Evolutionary conservation across 371 early-diverging fungal species (phyloP).

Genomic region (Mucor circinelloides): DNA sequence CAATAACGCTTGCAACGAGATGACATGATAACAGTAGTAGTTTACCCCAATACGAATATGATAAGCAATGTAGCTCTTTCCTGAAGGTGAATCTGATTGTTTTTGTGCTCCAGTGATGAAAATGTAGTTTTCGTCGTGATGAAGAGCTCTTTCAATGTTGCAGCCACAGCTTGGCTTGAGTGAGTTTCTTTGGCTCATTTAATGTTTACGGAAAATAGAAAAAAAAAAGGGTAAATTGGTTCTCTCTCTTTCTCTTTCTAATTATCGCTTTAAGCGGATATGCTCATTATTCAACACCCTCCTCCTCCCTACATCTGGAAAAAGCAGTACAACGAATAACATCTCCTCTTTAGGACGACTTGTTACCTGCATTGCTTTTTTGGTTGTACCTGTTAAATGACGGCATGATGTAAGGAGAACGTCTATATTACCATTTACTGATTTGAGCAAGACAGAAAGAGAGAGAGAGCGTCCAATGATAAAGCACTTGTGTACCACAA

Average conservation of each 20-base stretch:
- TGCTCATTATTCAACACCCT: neutral
- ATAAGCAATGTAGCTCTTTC: slow-evolving; percentile 57
- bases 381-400: neutral
- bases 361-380: neutral
- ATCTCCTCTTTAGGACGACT: neutral
- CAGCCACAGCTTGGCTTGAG: slow-evolving; percentile 30
- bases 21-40: neutral
- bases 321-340: neutral
- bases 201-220: neutral
- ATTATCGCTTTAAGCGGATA: neutral
- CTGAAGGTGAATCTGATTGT: slow-evolving; percentile 39
- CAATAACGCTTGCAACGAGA: neutral
- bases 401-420: neutral
- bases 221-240: slow-evolving; percentile 11
- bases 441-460: too few species aligned
- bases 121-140: slow-evolving; percentile 34
- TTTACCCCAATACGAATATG: slow-evolving; percentile 59
- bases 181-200: slow-evolving; percentile 27
- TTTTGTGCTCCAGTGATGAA: slow-evolving; percentile 47
- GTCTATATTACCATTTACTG: neutral
- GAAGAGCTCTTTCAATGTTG: slow-evolving; percentile 33
- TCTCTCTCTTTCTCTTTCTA: too few species aligned
- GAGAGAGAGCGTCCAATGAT: too few species aligned
- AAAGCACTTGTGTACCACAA: neutral
- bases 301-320: neutral